Conservation (phyloP, 2,329 filamentous ascomycete genomes). For the Botryotinia narcissicola region DNA sequence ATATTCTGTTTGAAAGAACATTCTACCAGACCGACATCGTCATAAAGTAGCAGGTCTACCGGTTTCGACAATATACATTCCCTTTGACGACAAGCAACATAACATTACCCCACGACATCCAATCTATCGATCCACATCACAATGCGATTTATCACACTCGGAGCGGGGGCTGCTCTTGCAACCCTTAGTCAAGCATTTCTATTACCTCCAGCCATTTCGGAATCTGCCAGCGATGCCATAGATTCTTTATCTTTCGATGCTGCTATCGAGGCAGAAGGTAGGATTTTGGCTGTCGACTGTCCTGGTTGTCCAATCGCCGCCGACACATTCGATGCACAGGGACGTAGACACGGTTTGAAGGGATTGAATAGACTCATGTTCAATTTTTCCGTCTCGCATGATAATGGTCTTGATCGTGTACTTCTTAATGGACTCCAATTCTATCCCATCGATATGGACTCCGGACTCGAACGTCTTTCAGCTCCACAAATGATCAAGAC, state of each 20-base stretch:
- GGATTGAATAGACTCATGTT: slow-evolving; percentile 46
- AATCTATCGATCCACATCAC: slow-evolving; percentile 15
- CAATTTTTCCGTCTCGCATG: slow-evolving; percentile 52
- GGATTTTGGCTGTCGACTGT: slow-evolving; percentile 52
- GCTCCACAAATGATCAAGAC: slow-evolving; percentile 47
- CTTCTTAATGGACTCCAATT: slow-evolving; percentile 60
- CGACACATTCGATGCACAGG: slow-evolving; percentile 34
- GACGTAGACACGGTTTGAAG: slow-evolving; percentile 30
- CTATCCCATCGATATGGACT: slow-evolving; percentile 47
- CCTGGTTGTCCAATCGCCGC: slow-evolving; percentile 49
- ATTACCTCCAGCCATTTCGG: slow-evolving; percentile 50
- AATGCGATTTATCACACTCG: slow-evolving; percentile 32
- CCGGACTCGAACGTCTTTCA: slow-evolving; percentile 44
- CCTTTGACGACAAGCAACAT: background rate
- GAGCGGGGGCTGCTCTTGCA: slow-evolving; percentile 27
- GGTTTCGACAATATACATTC: background rate
- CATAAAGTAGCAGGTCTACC: slow-evolving; percentile 10
- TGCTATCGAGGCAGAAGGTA: slow-evolving; percentile 40
- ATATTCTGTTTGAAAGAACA: background rate
- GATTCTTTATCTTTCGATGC: slow-evolving; percentile 43
- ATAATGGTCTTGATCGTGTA: slow-evolving; percentile 46
- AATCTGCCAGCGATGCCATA: slow-evolving; percentile 45
- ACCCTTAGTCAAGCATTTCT: slow-evolving; percentile 47
- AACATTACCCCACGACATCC: slow-evolving; percentile 7
- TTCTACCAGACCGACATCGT: background rate